Evolutionary conservation across 2,329 filamentous ascomycete genomes (phyloP).

Genomic region (Paraconiothyrium sp.): DNA sequence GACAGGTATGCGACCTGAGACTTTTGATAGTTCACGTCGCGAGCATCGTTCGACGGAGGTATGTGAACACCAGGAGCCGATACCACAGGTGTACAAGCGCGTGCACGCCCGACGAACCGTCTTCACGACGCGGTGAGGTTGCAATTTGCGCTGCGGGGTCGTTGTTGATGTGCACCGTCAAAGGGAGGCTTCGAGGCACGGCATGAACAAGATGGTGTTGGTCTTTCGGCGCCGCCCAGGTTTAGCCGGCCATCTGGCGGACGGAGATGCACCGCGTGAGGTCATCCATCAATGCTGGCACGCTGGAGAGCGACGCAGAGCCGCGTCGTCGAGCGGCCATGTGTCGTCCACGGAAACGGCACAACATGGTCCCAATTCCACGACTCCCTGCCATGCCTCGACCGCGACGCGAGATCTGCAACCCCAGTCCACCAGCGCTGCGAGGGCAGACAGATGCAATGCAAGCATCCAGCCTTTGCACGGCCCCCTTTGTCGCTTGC

Average conservation of each 20-base stretch:
- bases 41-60: neutral
- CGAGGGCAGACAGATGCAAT: slow-evolving; percentile 8
- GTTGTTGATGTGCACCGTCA: slow-evolving; percentile 15
- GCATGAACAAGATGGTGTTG: neutral
- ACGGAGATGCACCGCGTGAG: slow-evolving; percentile 2
- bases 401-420: slow-evolving; percentile 1
- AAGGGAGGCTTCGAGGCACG: slow-evolving; percentile 2
- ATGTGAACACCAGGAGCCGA: neutral
- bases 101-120: slow-evolving; percentile 10
- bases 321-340: neutral
- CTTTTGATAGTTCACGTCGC: too few relatives aligned
- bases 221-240: neutral
- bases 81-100: neutral
- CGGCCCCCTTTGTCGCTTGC: slow-evolving; percentile 18
- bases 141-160: slow-evolving; percentile 17
- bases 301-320: neutral
- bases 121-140: neutral
- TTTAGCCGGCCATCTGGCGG: slow-evolving; percentile 2
- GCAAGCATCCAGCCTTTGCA: slow-evolving; percentile 19
- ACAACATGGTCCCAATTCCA: neutral
- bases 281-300: neutral
- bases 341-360: neutral
- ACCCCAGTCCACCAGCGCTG: neutral
- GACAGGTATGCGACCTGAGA: neutral
- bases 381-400: slow-evolving; percentile 1